Evolutionary conservation across 768 basidiomycete genomes (phyloP), one percentile per base, ranked within the genome.

Genomic region (Calocybe gangraenosa): DNA sequence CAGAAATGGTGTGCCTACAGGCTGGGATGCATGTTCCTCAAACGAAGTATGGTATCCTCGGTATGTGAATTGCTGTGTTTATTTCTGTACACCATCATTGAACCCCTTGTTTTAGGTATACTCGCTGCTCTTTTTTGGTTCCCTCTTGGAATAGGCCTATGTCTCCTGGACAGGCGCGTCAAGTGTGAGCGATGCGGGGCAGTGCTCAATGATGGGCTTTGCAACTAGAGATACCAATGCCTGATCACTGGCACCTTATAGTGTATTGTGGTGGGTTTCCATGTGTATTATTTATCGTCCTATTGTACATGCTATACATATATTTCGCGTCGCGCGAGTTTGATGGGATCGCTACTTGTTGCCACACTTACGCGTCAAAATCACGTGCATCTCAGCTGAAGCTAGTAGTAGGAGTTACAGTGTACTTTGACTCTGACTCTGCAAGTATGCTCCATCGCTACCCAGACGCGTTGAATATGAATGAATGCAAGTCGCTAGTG

Each of bases 51-150:
- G 87, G 90, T 2, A 46, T 89, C 3, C 71, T 91, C 7, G 89
- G 87, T 81, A 58, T 54, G 79, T 61, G 21, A n/a, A 10, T 3
- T 3, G 9, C 62, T 13, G 11, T n/a, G n/a, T 17, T n/a, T 17
- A 18, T 1, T 38, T 31, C 45, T 19, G 22, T 34, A 20, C 19
- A 23, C 20, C 41, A 11, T 32, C 40, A 33, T 25, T 55, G 37
- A 36, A 39, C 18, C 43, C 37, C 21, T 39, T 40, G 30, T 40
- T 28, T 20, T 49, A 89, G 88, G 89, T 44, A 63, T 92, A 23
- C 65, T 92, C n/a, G 85, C 85, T 7, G 89, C 90, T 3, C 66
- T 92, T 19, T 68, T 92, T 48, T 92, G 87, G 89, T 92, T 92
- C 68, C 90, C 90, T 3, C 63, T 91, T 0, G 90, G 90, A 3